A percentile compares a stretch with the other conserved stretches of the same genome.
Conservation (phyloP, 257 asterid species). For the Lantana camara region DNA sequence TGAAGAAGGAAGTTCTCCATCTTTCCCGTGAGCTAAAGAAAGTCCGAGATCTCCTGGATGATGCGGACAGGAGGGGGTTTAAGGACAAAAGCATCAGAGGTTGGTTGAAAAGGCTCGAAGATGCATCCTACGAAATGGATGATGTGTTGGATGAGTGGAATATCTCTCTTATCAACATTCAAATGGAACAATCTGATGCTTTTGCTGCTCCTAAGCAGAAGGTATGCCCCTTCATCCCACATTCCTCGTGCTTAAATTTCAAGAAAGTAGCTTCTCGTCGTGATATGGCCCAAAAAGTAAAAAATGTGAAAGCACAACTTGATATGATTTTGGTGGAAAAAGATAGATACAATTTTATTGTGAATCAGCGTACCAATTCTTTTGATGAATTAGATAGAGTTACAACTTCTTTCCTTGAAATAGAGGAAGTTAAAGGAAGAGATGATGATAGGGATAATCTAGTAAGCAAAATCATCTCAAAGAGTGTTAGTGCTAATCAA, state of each 20-base stretch:
- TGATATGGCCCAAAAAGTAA: slow-evolving; percentile 25
- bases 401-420: slow-evolving; percentile 28
- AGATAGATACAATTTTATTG: slow-evolving; percentile 14
- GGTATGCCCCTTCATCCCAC: slow-evolving; percentile 6
- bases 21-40: background rate
- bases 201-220: background rate
- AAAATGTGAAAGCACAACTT: no score
- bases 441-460: slow-evolving; percentile 29
- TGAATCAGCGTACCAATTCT: background rate
- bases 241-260: slow-evolving; percentile 25
- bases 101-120: slow-evolving; percentile 24
- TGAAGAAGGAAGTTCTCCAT: background rate
- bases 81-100: background rate
- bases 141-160: slow-evolving; percentile 31
- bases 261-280: slow-evolving; percentile 16
- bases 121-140: slow-evolving; percentile 19
- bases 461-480: slow-evolving; percentile 18
- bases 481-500: background rate
- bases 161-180: background rate
- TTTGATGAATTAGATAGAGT: background rate
- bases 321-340: slow-evolving; percentile 21
- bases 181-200: background rate
- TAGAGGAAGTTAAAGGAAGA: slow-evolving; percentile 28
- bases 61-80: slow-evolving; percentile 19
- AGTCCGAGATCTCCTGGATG: background rate